Conservation (phyloP, 2,329 filamentous ascomycete species). For the Graphilbum ipis-grandicollis region DNA sequence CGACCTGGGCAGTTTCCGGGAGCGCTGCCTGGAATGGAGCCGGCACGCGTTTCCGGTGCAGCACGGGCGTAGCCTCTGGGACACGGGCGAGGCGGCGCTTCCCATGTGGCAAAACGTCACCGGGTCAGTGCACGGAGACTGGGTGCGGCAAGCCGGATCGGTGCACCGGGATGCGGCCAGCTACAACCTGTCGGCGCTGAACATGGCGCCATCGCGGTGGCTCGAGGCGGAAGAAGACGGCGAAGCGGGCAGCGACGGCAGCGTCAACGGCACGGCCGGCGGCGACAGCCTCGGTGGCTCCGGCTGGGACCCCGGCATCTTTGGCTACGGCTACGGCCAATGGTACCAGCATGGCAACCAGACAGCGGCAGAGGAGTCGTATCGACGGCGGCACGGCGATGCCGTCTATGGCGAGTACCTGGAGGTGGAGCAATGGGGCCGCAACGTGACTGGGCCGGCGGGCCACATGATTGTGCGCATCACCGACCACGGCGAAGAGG, state of each 20-base stretch:
- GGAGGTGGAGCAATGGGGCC: conserved; percentile 39
- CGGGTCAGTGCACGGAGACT: conserved; percentile 59
- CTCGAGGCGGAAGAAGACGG: conserved; percentile 14
- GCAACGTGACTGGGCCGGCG: conserved; percentile 61
- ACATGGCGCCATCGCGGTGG: conserved; percentile 47
- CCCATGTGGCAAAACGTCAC: conserved; percentile 71
- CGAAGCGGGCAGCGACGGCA: not conserved
- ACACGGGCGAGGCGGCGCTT: conserved; percentile 16
- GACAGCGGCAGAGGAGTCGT: not conserved
- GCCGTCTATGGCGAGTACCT: not conserved
- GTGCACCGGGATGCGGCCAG: conserved; percentile 26
- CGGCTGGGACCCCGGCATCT: not conserved
- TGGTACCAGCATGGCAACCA: not conserved
- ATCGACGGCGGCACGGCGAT: not conserved
- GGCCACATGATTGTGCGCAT: conserved; percentile 56
- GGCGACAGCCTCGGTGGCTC: not conserved
- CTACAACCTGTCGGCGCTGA: conserved; percentile 48
- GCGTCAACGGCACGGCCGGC: not conserved
- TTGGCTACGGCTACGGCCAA: not conserved
- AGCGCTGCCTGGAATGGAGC: conserved; percentile 45
- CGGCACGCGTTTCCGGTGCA: conserved; percentile 24
- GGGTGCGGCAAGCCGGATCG: conserved; percentile 41
- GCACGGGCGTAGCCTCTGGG: conserved; percentile 13
- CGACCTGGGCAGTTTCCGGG: conserved; percentile 47
- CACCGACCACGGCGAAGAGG: conserved; percentile 29